Percentiles rank a stretch among this genome's conserved stretches.
These are phyloP conservation scores for Onygenales sp. DNA, from an alignment of 2,329 filamentous ascomycete species.

Conservation along the genomic window DNA sequence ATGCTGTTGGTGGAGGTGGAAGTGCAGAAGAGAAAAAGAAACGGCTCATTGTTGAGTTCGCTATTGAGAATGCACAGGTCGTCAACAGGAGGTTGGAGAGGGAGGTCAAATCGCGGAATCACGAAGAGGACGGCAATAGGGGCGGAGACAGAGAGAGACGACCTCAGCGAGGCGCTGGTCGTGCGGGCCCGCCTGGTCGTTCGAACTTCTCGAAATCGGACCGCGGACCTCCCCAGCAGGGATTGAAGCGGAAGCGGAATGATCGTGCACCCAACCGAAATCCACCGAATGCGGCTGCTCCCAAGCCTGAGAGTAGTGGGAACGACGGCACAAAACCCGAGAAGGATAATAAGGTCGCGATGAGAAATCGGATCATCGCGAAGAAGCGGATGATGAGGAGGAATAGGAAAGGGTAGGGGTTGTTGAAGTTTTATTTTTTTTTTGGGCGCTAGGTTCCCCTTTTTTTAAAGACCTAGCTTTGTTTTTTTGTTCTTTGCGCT, in stretches of 20 bases:
- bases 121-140: slow-evolving; percentile 13
- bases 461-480: background rate
- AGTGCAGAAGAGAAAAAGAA: slow-evolving; percentile 49
- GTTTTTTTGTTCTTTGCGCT: background rate
- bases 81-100: slow-evolving; percentile 65
- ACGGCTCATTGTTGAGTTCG: slow-evolving; percentile 88
- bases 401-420: slow-evolving; percentile 44
- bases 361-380: slow-evolving; percentile 68
- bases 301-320: slow-evolving; percentile 11
- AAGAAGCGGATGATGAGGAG: slow-evolving; percentile 70
- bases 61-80: slow-evolving; percentile 95
- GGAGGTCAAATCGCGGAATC: slow-evolving; percentile 45
- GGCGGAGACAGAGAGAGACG: slow-evolving; percentile 7
- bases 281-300: slow-evolving; percentile 9
- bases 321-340: slow-evolving; percentile 19
- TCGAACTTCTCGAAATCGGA: slow-evolving; percentile 3
- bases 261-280: slow-evolving; percentile 5
- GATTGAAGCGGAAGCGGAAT: slow-evolving; percentile 25
- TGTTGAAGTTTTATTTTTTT: background rate
- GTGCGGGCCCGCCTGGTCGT: slow-evolving; percentile 6
- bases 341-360: slow-evolving; percentile 47
- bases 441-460: background rate
- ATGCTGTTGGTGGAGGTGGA: slow-evolving; percentile 35
- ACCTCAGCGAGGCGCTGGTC: slow-evolving; percentile 12
- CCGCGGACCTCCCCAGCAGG: slow-evolving; percentile 13